A percentile compares a stretch with the other conserved stretches of the same genome.
Conservation (phyloP, 1,284 basidiomycete genomes). For the Leccinum fallax region DNA sequence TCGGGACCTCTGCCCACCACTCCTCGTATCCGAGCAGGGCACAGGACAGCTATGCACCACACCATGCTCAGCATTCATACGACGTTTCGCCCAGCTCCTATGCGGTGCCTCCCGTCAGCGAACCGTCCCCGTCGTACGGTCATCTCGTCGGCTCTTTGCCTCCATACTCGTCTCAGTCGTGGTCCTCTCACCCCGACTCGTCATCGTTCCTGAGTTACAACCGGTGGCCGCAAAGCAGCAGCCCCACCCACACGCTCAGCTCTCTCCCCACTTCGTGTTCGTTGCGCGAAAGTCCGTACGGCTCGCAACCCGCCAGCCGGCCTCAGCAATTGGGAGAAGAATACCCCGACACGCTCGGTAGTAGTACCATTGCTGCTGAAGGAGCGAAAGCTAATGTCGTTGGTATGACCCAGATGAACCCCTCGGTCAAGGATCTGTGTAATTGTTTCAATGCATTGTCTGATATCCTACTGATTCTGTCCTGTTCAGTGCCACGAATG, state of each 20-base stretch:
- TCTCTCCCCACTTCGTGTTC: slow-evolving; percentile 33
- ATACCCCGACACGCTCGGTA: slow-evolving; percentile 97
- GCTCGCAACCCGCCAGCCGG: slow-evolving; percentile 22
- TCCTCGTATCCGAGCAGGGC: slow-evolving; percentile 32
- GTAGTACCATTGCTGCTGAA: slow-evolving; percentile 93
- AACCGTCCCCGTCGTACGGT: slow-evolving; percentile 30
- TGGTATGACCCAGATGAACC: slow-evolving; percentile 99
- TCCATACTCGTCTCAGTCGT: slow-evolving; percentile 51
- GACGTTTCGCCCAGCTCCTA: slow-evolving; percentile 33
- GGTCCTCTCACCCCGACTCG: slow-evolving; percentile 48
- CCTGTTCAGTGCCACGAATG: slow-evolving; percentile 87
- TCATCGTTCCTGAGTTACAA: slow-evolving; percentile 38
- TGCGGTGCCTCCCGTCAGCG: slow-evolving; percentile 36
- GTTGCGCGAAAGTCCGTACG: slow-evolving; percentile 34
- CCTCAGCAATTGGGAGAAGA: slow-evolving; percentile 94
- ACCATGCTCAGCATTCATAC: slow-evolving; percentile 39
- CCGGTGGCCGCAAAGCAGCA: slow-evolving; percentile 42
- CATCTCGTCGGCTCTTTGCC: slow-evolving; percentile 28
- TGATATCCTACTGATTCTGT: slow-evolving; percentile 11
- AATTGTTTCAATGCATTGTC: slow-evolving; percentile 40
- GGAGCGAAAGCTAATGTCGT: slow-evolving; percentile 99
- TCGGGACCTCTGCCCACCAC: slow-evolving; percentile 22
- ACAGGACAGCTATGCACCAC: slow-evolving; percentile 44
- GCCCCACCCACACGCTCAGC: slow-evolving; percentile 39
- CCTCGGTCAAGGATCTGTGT: slow-evolving; percentile 97